A percentile compares a stretch with the other conserved stretches of the same genome.
Conservation (phyloP, 768 basidiomycete species). For the Termitomyces sp. region DNA sequence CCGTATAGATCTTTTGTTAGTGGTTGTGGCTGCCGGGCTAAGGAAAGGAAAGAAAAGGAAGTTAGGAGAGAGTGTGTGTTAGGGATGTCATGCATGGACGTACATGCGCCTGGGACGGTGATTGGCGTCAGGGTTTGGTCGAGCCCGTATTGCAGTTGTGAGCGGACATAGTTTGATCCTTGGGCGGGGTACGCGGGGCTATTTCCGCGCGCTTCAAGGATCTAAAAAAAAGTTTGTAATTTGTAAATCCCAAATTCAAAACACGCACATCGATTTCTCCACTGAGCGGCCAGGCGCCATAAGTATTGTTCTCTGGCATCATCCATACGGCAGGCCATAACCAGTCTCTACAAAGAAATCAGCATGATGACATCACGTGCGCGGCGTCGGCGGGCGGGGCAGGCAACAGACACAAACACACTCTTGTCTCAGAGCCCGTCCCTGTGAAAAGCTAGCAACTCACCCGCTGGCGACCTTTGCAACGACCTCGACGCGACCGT, state of each 20-base stretch:
- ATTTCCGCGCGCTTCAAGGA: constrained; percentile 63
- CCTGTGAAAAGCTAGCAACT: constrained; percentile 11
- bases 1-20: constrained; percentile 28
- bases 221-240: too few species aligned
- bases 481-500: constrained; percentile 55
- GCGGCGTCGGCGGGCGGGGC: background rate
- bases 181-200: constrained; percentile 44
- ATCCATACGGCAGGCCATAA: constrained; percentile 77
- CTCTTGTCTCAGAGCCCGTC: background rate
- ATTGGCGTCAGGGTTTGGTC: constrained; percentile 10
- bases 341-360: constrained; percentile 39
- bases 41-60: constrained; percentile 25
- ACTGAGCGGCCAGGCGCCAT: constrained; percentile 59
- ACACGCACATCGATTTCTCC: constrained; percentile 46
- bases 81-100: too few species aligned
- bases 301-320: constrained; percentile 58
- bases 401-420: background rate
- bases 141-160: constrained; percentile 68
- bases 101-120: constrained; percentile 3
- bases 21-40: background rate
- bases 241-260: too few species aligned
- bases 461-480: constrained; percentile 58
- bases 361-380: background rate
- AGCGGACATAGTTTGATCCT: constrained; percentile 55
- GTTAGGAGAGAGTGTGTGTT: too few species aligned